Percentiles rank a stretch among this genome's conserved stretches.
Evolutionary conservation across 2,329 filamentous ascomycete species (phyloP).

Genomic region (Dactylellina drechsleri): DNA sequence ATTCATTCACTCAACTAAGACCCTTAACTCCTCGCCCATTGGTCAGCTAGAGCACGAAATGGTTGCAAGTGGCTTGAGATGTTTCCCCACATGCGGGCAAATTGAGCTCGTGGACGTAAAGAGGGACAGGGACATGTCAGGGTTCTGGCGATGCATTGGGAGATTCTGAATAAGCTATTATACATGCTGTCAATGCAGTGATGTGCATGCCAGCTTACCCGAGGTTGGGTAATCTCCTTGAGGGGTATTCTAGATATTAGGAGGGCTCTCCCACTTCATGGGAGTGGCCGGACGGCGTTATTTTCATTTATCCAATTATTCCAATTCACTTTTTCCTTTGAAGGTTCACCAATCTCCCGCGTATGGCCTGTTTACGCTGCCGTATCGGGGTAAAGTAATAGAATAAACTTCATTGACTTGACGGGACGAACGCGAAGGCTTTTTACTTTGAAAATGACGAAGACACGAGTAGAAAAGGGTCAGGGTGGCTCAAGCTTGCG

Average conservation of each 20-base stretch:
- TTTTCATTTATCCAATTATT: too few relatives aligned
- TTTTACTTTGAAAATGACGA: constrained; percentile 20
- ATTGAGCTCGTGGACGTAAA: background rate
- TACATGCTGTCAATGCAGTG: background rate
- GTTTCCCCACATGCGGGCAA: constrained; percentile 15
- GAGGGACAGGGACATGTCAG: background rate
- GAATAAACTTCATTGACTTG: too few relatives aligned
- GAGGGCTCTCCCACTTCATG: background rate
- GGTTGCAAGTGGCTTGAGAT: constrained; percentile 9
- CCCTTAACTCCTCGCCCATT: constrained; percentile 9
- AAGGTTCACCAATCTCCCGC: too few relatives aligned
- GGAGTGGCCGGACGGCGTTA: too few relatives aligned
- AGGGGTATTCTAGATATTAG: constrained; percentile 13
- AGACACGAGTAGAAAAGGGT: constrained; percentile 51
- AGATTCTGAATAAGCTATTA: constrained; percentile 26
- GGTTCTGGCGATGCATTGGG: constrained; percentile 2
- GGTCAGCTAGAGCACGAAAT: background rate
- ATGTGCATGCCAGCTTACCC: constrained; percentile 11
- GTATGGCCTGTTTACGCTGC: too few relatives aligned
- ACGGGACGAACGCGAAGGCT: too few relatives aligned
- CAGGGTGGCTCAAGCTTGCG: constrained; percentile 46
- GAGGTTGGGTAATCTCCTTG: constrained; percentile 17
- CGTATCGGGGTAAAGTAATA: too few relatives aligned
- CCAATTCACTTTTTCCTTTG: too few relatives aligned
- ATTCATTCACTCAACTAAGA: background rate